A percentile compares a stretch with the other conserved stretches of the same genome.
These are phyloP conservation scores for Microbotryum scabiosae DNA, from an alignment of 1,284 basidiomycete species.

Conservation along the genomic window DNA sequence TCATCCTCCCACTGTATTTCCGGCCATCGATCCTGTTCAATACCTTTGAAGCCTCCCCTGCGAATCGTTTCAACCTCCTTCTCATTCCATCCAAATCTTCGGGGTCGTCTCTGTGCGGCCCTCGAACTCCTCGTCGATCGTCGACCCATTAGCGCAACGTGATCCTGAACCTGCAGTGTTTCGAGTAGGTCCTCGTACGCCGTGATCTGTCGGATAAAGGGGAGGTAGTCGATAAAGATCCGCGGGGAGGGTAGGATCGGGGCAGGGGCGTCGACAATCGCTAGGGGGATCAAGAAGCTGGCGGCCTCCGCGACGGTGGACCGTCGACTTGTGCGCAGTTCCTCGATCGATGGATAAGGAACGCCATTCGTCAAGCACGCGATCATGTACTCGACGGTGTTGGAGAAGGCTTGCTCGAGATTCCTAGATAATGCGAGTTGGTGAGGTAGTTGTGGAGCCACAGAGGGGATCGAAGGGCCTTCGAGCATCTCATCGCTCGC, in stretches of 20 bases:
- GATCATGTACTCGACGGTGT: not conserved
- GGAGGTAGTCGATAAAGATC: conserved; percentile 59
- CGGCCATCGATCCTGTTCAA: no score
- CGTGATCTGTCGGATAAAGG: conserved; percentile 62
- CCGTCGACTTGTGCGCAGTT: not conserved
- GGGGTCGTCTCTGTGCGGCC: no score
- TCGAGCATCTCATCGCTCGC: not conserved
- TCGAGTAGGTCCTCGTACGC: conserved; percentile 52
- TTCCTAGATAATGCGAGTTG: not conserved
- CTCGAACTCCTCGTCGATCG: no score
- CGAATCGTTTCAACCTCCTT: no score
- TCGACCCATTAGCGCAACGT: no score
- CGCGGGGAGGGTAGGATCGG: conserved; percentile 10
- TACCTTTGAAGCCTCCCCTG: no score
- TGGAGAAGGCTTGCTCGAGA: not conserved
- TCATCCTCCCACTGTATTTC: no score
- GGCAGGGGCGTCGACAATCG: conserved; percentile 1
- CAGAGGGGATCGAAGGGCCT: not conserved
- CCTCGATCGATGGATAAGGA: not conserved
- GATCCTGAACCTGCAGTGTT: conserved; percentile 10
- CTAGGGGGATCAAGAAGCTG: not conserved
- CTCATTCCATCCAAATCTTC: no score
- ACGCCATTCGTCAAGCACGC: not conserved
- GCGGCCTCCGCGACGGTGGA: not conserved
- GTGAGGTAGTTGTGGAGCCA: not conserved